Conservation (phyloP, 2,329 filamentous ascomycete species). For the Exophiala spinifera region DNA sequence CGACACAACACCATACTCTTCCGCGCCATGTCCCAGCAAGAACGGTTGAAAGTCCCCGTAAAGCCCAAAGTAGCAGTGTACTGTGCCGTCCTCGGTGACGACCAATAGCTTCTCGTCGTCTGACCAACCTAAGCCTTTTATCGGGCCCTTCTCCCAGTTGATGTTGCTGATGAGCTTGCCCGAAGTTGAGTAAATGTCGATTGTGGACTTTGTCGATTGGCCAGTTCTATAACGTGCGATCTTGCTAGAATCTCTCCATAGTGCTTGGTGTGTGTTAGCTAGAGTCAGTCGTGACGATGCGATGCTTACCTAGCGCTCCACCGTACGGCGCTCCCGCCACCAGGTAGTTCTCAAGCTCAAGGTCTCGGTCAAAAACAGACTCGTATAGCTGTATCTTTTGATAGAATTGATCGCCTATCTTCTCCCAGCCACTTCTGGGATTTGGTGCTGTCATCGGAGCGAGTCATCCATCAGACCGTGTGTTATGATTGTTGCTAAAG, state of each 20-base stretch:
- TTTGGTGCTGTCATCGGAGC: slow-evolving; percentile 49
- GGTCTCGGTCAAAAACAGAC: slow-evolving; percentile 83
- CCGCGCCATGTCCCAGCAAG: slow-evolving; percentile 81
- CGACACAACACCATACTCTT: slow-evolving; percentile 81
- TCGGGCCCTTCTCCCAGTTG: slow-evolving; percentile 82
- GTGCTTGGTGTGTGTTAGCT: slow-evolving; percentile 53
- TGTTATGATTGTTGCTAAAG: not conserved
- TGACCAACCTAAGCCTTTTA: slow-evolving; percentile 91
- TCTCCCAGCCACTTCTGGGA: slow-evolving; percentile 89
- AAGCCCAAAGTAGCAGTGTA: slow-evolving; percentile 86
- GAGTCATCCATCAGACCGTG: slow-evolving; percentile 5
- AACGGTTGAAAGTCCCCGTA: slow-evolving; percentile 95
- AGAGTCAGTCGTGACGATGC: not conserved
- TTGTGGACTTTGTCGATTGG: slow-evolving; percentile 71
- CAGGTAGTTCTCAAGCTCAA: slow-evolving; percentile 92
- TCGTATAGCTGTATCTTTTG: slow-evolving; percentile 93
- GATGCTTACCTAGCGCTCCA: slow-evolving; percentile 76
- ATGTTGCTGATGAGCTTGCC: slow-evolving; percentile 84
- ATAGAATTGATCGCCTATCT: slow-evolving; percentile 89
- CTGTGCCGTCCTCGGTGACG: slow-evolving; percentile 82
- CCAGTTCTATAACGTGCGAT: slow-evolving; percentile 72
- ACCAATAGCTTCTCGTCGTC: slow-evolving; percentile 90
- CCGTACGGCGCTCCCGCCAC: slow-evolving; percentile 89
- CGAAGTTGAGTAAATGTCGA: slow-evolving; percentile 91
- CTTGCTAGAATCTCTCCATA: slow-evolving; percentile 86